Evolutionary conservation across 2,329 filamentous ascomycete genomes (phyloP), one percentile per base, ranked within the genome.

Genomic region (Ophiostoma populinum): DNA sequence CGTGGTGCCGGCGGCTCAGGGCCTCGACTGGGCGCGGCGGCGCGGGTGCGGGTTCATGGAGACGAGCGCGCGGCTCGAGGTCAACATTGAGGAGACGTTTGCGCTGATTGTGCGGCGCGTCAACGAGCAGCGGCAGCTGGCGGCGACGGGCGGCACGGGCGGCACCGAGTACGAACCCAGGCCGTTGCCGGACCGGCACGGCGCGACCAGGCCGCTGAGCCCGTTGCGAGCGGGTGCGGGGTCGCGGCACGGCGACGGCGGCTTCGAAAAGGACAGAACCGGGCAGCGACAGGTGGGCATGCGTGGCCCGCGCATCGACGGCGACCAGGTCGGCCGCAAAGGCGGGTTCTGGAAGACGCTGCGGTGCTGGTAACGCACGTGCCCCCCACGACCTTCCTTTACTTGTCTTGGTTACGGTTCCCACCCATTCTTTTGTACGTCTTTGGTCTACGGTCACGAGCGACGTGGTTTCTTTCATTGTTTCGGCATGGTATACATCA

Each of bases 81-180:
- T 90, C 44, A 90, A 90, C 52, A 82, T 90, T 42, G 81, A 90
- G 54, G 81, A 90, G 65, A 87, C 80, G 0, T 90, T 90, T 62
- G 80, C 78, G 24, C 63, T 75, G 25, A 69, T 76, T 40, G 66
- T 76, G 28, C 61, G 70, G 18, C 61, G 71, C 34, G 72, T 77
- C 34, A 62, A 69, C 31, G 70, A 75, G 58, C 59, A 58, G n/a
- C 53, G 69, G 15, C 53, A 57, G 11, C 52, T 63, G 29, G 66
- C 66, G 4, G 63, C 62, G 45, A 54, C 57, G 49, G 66, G 62
- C 5, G 63, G 62, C 46, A 54, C 57, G 49, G 65, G 61, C 40
- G 51, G 55, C 13, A 44, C 56, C n/a, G 45, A 45, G 35, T 43
- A 50, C 32, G 58, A 59, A 38, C 55, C 55, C 37, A 52, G 54